A percentile compares a stretch with the other conserved stretches of the same genome.
phyloP scores from a whole-genome alignment of 2,329 filamentous ascomycete genomes.

The Phoma herbarum region DNA sequence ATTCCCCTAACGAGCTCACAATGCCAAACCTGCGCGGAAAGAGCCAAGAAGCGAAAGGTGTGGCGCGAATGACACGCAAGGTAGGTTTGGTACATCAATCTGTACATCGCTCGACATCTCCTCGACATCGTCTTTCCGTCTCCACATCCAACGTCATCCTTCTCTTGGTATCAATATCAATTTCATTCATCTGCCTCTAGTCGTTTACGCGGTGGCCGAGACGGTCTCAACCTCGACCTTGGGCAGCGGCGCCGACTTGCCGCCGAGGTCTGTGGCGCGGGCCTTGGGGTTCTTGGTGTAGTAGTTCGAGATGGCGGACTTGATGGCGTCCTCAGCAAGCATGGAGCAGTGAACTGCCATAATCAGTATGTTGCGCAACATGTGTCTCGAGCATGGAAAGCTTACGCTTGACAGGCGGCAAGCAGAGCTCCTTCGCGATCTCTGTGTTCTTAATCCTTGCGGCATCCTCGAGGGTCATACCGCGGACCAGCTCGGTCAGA shows the following conservation, averaged over 20 bases:
- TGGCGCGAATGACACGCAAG: constrained; percentile 9
- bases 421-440: constrained; percentile 93
- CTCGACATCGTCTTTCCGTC: neutral
- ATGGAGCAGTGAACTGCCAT: constrained; percentile 84
- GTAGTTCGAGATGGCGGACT: constrained; percentile 89
- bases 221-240: constrained; percentile 69
- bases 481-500: constrained; percentile 90
- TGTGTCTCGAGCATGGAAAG: constrained; percentile 32
- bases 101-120: constrained; percentile 1
- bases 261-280: constrained; percentile 76
- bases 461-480: constrained; percentile 96
- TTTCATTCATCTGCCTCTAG: constrained; percentile 20
- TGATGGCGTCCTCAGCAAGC: constrained; percentile 92
- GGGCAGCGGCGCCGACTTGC: constrained; percentile 74
- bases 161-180: constrained; percentile 34
- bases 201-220: constrained; percentile 47
- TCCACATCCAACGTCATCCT: constrained; percentile 1
- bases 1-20: constrained; percentile 1
- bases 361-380: neutral
- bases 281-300: constrained; percentile 88
- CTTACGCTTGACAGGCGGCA: constrained; percentile 87
- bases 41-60: constrained; percentile 14
- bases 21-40: constrained; percentile 7
- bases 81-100: constrained; percentile 10
- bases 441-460: constrained; percentile 94